These are phyloP conservation scores for Tuber magnatum DNA, from an alignment of 495 filamentous ascomycete genomes.

Conservation along the genomic window DNA sequence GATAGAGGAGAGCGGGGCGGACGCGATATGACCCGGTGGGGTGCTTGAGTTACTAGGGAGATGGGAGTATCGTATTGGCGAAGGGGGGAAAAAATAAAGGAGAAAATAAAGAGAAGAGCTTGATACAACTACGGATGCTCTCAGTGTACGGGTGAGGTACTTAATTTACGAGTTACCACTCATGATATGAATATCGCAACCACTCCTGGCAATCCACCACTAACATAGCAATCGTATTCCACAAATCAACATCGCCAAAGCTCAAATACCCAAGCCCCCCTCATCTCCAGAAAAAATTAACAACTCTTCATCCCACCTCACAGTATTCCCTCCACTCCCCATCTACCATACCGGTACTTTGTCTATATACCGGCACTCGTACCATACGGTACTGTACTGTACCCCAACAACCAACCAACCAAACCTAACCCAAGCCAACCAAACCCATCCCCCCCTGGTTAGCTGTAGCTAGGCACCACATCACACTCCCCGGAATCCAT, in stretches of 20 bases:
- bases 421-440: background rate
- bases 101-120: background rate
- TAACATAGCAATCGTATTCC: background rate
- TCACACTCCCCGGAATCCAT: background rate
- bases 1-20: background rate
- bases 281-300: background rate
- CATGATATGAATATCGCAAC: background rate
- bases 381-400: background rate
- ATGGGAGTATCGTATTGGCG: background rate
- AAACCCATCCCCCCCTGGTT: no score
- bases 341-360: background rate
- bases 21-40: background rate
- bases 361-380: background rate
- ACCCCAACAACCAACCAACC: conserved; percentile 1
- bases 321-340: background rate
- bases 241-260: background rate
- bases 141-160: background rate
- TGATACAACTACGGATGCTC: background rate
- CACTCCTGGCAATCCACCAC: background rate
- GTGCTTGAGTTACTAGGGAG: no score
- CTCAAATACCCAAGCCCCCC: background rate
- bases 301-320: background rate
- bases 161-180: background rate
- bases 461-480: background rate
- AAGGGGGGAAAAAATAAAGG: background rate